phyloP scores from a whole-genome alignment of 768 basidiomycete genomes.

The Tricholoma matsutake region DNA sequence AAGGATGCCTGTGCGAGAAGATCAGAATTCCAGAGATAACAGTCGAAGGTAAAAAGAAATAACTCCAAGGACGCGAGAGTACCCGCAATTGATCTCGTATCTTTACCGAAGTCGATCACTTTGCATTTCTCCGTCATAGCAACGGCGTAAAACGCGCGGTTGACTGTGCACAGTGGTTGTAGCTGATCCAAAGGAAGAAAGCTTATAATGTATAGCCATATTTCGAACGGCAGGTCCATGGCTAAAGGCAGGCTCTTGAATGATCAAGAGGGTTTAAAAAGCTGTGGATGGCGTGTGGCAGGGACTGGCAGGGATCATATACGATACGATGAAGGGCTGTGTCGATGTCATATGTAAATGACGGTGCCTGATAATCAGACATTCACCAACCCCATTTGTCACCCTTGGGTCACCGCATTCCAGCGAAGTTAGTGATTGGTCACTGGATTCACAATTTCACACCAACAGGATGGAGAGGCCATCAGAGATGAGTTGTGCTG shows the following conservation, averaged over 20 bases:
- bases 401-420: too few species aligned
- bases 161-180: conserved; percentile 9
- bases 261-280: neutral
- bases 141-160: conserved; percentile 15
- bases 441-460: too few species aligned
- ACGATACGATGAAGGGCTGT: too few species aligned
- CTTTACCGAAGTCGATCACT: conserved; percentile 6
- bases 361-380: too few species aligned
- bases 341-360: too few species aligned
- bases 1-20: neutral
- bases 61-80: neutral
- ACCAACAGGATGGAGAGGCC: too few species aligned
- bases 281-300: too few species aligned
- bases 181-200: conserved; percentile 11
- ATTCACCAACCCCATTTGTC: too few species aligned
- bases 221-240: conserved; percentile 18
- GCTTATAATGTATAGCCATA: conserved; percentile 15
- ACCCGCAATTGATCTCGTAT: neutral
- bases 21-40: neutral
- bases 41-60: neutral
- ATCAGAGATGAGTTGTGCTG: too few species aligned
- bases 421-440: too few species aligned
- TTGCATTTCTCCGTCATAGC: conserved; percentile 20
- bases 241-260: neutral
- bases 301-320: too few species aligned